These are phyloP conservation scores for Xylaria flabelliformis DNA, from an alignment of 495 filamentous ascomycete species.

Conservation along the genomic window DNA sequence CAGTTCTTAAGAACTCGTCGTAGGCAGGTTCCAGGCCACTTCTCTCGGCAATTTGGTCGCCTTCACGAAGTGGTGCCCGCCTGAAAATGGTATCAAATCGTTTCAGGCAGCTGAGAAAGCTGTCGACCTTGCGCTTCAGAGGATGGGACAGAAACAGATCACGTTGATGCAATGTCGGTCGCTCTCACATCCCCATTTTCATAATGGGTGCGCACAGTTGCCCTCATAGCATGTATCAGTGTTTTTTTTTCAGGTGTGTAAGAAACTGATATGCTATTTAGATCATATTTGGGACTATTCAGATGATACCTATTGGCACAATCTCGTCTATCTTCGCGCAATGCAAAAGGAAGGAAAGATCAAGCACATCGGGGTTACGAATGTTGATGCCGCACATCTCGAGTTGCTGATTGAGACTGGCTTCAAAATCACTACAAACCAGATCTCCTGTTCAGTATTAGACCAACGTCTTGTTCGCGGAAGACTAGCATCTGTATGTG, in stretches of 20 bases:
- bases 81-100: slow-evolving; percentile 36
- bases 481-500: slow-evolving; percentile 41
- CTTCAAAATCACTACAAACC: slow-evolving; percentile 41
- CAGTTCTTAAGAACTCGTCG: slow-evolving; percentile 23
- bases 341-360: slow-evolving; percentile 39
- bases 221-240: neutral
- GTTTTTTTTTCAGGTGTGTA: neutral
- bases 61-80: slow-evolving; percentile 49
- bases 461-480: slow-evolving; percentile 40
- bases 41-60: slow-evolving; percentile 36
- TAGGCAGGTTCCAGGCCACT: slow-evolving; percentile 40
- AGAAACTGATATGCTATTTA: neutral
- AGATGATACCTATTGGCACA: slow-evolving; percentile 39
- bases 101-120: slow-evolving; percentile 26
- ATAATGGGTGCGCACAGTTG: neutral
- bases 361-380: slow-evolving; percentile 45
- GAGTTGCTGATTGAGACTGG: slow-evolving; percentile 44
- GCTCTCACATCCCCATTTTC: neutral
- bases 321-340: slow-evolving; percentile 41
- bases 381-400: slow-evolving; percentile 46
- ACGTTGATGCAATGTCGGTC: slow-evolving; percentile 31
- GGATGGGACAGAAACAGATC: slow-evolving; percentile 26
- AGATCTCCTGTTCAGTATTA: slow-evolving; percentile 47
- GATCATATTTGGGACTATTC: slow-evolving; percentile 38
- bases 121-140: slow-evolving; percentile 23